These are phyloP conservation scores for Cryptosporidium felis DNA, from an alignment of 169 alveolate species.

Conservation along the genomic window DNA sequence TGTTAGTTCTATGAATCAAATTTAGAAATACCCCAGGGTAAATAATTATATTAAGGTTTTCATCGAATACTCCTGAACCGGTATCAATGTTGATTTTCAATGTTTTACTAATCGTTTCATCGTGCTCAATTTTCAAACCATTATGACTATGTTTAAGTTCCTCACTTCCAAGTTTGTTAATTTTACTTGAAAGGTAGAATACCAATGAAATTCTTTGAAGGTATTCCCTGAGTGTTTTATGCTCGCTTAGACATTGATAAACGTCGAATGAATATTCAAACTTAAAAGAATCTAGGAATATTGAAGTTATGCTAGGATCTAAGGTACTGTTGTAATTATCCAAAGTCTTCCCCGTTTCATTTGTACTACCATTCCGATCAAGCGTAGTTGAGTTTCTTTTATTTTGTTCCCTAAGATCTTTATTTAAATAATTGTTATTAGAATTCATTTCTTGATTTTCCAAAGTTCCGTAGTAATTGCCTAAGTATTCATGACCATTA, in stretches of 20 bases:
- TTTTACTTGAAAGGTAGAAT: constrained; percentile 13
- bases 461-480: too few species aligned
- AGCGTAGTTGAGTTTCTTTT: too few species aligned
- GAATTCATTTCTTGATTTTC: too few species aligned
- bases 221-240: background rate
- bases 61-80: background rate
- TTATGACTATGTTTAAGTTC: background rate
- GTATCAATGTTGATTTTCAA: constrained; percentile 21
- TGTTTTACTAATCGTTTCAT: background rate
- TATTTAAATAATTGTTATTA: too few species aligned
- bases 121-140: background rate
- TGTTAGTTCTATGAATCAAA: background rate
- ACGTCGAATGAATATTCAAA: constrained; percentile 1
- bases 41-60: background rate
- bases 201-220: constrained; percentile 18
- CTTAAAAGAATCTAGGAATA: background rate
- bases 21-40: constrained; percentile 11
- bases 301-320: too few species aligned
- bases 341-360: too few species aligned
- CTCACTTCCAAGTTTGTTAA: background rate
- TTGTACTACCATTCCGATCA: too few species aligned
- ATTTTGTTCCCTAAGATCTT: too few species aligned
- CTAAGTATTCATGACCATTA: too few species aligned
- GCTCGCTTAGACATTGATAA: constrained; percentile 4
- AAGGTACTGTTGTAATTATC: too few species aligned